A percentile compares a stretch with the other conserved stretches of the same genome.
Evolutionary conservation across 2,329 filamentous ascomycete species (phyloP).

Genomic region (Tolypocladium guangdongense): DNA sequence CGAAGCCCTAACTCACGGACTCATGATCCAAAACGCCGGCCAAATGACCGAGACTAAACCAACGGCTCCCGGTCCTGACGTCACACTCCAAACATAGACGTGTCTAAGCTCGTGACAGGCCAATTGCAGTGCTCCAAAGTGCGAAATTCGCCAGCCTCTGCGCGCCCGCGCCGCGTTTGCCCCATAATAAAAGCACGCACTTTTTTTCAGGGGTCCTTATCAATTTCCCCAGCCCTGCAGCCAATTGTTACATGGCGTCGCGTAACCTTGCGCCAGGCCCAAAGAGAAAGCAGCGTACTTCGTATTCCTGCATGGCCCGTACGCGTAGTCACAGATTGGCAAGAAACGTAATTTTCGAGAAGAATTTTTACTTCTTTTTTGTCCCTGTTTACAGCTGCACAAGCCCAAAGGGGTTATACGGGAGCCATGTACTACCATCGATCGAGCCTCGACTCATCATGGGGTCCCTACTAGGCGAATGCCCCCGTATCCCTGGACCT

Average conservation of each 20-base stretch:
- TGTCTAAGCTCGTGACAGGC: background rate
- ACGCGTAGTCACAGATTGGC: background rate
- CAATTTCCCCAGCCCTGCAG: background rate
- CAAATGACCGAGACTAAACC: background rate
- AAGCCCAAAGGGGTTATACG: conserved; percentile 7
- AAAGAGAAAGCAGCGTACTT: background rate
- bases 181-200: background rate
- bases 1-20: too few relatives aligned
- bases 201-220: background rate
- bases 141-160: background rate
- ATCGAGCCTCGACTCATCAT: background rate
- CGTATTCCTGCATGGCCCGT: background rate
- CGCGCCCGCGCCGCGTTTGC: background rate
- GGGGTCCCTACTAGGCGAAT: background rate
- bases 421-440: background rate
- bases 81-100: background rate
- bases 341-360: background rate
- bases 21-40: background rate
- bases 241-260: background rate
- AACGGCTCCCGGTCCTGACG: background rate
- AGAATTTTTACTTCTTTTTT: conserved; percentile 24
- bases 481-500: background rate
- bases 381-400: conserved; percentile 21
- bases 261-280: background rate
- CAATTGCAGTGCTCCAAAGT: background rate